A percentile compares a stretch with the other conserved stretches of the same genome.
Evolutionary conservation across 495 filamentous ascomycete genomes (phyloP).

Genomic region (Xylaria sp.): DNA sequence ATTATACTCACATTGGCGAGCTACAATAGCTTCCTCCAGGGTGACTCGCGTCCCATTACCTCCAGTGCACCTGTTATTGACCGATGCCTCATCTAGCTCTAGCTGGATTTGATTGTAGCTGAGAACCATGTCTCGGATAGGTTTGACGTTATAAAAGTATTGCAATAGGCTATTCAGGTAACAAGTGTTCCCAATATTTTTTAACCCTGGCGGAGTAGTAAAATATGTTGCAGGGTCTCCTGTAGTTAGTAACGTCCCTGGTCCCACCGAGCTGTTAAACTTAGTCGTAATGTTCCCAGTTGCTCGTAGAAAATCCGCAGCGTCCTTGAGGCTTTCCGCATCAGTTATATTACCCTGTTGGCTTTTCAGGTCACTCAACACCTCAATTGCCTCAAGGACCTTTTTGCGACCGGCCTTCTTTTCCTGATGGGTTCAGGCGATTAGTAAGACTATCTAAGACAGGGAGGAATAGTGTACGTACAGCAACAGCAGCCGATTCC

Average conservation of each 20-base stretch:
- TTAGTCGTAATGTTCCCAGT: slow-evolving; percentile 13
- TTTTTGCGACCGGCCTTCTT: slow-evolving; percentile 25
- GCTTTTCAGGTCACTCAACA: slow-evolving; percentile 36
- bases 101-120: slow-evolving; percentile 70
- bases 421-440: slow-evolving; percentile 23
- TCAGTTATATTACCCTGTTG: slow-evolving; percentile 30
- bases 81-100: slow-evolving; percentile 63
- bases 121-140: slow-evolving; percentile 80
- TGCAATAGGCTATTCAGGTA: slow-evolving; percentile 97
- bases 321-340: slow-evolving; percentile 33
- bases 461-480: slow-evolving; percentile 25
- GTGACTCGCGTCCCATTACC: slow-evolving; percentile 43
- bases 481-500: slow-evolving; percentile 28
- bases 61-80: slow-evolving; percentile 71
- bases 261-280: neutral
- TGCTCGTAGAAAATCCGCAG: slow-evolving; percentile 33
- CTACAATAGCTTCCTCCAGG: slow-evolving; percentile 51
- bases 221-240: neutral
- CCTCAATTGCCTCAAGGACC: slow-evolving; percentile 36
- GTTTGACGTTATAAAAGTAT: slow-evolving; percentile 89
- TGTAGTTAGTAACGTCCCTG: neutral
- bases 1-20: slow-evolving; percentile 38
- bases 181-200: slow-evolving; percentile 96
- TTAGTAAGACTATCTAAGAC: neutral
- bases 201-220: slow-evolving; percentile 62